These are phyloP conservation scores for Penicillium sp. DNA, from an alignment of 2,329 filamentous ascomycete genomes.

Conservation along the genomic window DNA sequence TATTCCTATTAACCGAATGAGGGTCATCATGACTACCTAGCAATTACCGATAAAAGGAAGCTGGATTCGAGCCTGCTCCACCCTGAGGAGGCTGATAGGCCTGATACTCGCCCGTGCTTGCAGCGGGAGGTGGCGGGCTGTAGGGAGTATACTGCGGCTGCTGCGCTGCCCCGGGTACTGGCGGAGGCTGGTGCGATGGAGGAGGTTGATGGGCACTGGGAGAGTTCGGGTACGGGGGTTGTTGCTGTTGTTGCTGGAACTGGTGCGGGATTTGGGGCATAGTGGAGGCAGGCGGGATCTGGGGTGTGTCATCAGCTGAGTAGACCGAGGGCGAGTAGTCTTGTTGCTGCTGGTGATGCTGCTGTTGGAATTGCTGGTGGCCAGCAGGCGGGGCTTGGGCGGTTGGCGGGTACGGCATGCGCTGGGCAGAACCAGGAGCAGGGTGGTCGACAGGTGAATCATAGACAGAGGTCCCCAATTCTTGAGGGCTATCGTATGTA, in stretches of 20 bases:
- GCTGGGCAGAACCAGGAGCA: conserved; percentile 22
- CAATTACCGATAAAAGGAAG: conserved; percentile 39
- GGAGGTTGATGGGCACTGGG: conserved; percentile 29
- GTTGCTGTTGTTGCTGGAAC: conserved; percentile 26
- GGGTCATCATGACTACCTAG: neutral
- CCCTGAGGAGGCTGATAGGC: conserved; percentile 38
- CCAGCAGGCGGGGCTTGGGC: conserved; percentile 26
- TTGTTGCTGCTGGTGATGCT: conserved; percentile 25
- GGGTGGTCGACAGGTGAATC: conserved; percentile 63
- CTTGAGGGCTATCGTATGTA: conserved; percentile 70
- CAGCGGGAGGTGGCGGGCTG: conserved; percentile 22
- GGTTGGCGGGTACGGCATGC: conserved; percentile 33
- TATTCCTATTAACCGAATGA: neutral
- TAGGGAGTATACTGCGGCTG: conserved; percentile 35
- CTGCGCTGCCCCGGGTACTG: conserved; percentile 32
- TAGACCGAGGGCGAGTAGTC: conserved; percentile 44
- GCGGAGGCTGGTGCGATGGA: conserved; percentile 36
- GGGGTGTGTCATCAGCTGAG: conserved; percentile 34
- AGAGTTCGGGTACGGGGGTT: conserved; percentile 34
- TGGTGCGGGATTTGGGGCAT: conserved; percentile 16
- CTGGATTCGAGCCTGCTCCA: conserved; percentile 35
- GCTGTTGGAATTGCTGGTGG: conserved; percentile 34
- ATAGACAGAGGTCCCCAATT: conserved; percentile 73
- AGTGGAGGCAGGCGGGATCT: conserved; percentile 17
- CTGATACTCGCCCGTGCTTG: conserved; percentile 33